Evolutionary conservation across 2,329 filamentous ascomycete species (phyloP), one percentile per base, ranked within the genome.

Genomic region (Aureobasidium sp.): DNA sequence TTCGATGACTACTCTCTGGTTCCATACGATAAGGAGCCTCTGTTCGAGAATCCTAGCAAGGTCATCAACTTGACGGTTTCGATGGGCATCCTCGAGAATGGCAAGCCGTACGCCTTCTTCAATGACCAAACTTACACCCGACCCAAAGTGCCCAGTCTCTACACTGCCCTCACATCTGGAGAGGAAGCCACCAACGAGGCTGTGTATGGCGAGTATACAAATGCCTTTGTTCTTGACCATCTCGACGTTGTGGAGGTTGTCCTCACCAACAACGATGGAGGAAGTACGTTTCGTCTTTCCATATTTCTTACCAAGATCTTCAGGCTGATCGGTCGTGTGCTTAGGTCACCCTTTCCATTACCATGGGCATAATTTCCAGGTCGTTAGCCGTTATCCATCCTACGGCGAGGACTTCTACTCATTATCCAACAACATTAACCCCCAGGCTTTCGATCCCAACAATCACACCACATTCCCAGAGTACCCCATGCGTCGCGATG

Each of bases 141-240:
- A 0, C 90, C 89, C 53, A 89, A 90, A 70, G 90, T 95, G 0
- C 91, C 91, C 0, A 85, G 87, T 0, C 79, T 96, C 0, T 95
- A 91, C 78, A 90, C 88, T 0, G 89, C 82, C 1, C 78, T 95
- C 3, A 85, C 83, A 4, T 82, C 83, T 39, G 76, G 78, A 16
- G 73, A 76, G 6, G 81, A 80, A 63, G 73, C 73, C 2, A 74
- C 74, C 3, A 74, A 79, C 61, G 69, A 73, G 14, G 63, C 66
- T 16, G 73, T 77, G 29, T 79, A 82, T 63, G 83, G 83, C 27
- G 73, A 78, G 13, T 81, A 84, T 69, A 78, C 78, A 3, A 77
- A 78, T 44, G 75, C 80, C 1, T 81, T 90, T 67, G 79, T 95
- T 3, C 80, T 95, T 13, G 77, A 85, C 32, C 82, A 86, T 64